Evolutionary conservation across 2,329 filamentous ascomycete species (phyloP).

Genomic region (Metarhizium brunneum): DNA sequence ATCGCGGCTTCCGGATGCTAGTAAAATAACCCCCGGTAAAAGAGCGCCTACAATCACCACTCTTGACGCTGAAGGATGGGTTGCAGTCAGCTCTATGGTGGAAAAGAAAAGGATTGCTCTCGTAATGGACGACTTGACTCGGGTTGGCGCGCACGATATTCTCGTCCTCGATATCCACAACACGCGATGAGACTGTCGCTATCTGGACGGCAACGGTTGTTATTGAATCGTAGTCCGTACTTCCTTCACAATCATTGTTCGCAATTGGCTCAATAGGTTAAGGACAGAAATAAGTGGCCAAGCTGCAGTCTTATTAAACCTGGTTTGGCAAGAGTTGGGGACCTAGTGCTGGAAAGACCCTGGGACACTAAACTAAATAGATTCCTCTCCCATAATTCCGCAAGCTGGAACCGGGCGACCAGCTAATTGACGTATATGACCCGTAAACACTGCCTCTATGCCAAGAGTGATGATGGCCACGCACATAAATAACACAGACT

Average conservation of each 20-base stretch:
- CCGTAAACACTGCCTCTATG: background rate
- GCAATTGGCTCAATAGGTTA: background rate
- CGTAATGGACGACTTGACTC: conserved; percentile 76
- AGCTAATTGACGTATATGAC: background rate
- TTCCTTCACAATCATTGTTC: background rate
- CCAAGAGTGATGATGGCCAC: background rate
- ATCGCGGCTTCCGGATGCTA: conserved; percentile 54
- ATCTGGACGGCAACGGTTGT: background rate
- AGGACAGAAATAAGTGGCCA: background rate
- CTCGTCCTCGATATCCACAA: conserved; percentile 82
- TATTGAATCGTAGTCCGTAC: background rate
- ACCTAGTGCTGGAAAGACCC: background rate
- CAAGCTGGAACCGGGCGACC: background rate
- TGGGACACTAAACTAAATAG: background rate
- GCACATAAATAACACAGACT: background rate
- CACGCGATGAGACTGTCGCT: conserved; percentile 36
- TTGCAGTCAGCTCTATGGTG: conserved; percentile 91
- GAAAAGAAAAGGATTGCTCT: conserved; percentile 76
- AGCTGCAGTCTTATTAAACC: background rate
- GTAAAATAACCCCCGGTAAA: conserved; percentile 81
- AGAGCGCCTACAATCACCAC: conserved; percentile 86
- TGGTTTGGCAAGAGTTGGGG: background rate
- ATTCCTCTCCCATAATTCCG: background rate
- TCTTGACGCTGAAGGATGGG: conserved; percentile 83
- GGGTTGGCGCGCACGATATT: conserved; percentile 74